phyloP scores from a whole-genome alignment of 257 asterid genomes.

The Parsonsia alboflavescens region DNA sequence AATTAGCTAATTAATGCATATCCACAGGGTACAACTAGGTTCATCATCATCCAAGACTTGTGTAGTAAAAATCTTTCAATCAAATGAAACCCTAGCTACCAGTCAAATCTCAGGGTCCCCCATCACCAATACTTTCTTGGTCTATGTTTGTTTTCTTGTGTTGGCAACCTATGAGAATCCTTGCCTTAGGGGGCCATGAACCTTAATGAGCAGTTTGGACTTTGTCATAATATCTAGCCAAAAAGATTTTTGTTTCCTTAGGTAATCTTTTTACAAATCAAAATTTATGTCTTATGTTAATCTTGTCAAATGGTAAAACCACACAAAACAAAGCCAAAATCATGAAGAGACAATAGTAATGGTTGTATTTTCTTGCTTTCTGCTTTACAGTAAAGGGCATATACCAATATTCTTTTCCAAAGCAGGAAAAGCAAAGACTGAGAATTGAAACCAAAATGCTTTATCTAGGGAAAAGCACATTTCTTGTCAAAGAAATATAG shows the following conservation, averaged over 20 bases:
- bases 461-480: conserved; percentile 20
- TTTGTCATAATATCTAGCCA: not conserved
- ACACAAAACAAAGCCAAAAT: not conserved
- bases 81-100: not conserved
- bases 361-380: conserved; percentile 25
- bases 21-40: not conserved
- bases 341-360: conserved; percentile 9
- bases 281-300: no score
- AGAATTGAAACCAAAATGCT: conserved; percentile 30
- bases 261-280: not conserved
- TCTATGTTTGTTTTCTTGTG: not conserved
- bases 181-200: not conserved
- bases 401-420: conserved; percentile 49
- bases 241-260: no score
- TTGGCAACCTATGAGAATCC: not conserved
- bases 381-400: conserved; percentile 38
- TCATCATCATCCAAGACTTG: no score
- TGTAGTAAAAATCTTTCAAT: conserved; percentile 1
- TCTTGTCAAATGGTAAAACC: not conserved
- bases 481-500: conserved; percentile 24
- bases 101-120: not conserved
- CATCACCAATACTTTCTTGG: not conserved
- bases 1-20: not conserved
- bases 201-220: not conserved
- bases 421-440: conserved; percentile 37